These are phyloP conservation scores for Pythium plurisporium DNA, from an alignment of 352 stramenopile species.

Conservation along the genomic window DNA sequence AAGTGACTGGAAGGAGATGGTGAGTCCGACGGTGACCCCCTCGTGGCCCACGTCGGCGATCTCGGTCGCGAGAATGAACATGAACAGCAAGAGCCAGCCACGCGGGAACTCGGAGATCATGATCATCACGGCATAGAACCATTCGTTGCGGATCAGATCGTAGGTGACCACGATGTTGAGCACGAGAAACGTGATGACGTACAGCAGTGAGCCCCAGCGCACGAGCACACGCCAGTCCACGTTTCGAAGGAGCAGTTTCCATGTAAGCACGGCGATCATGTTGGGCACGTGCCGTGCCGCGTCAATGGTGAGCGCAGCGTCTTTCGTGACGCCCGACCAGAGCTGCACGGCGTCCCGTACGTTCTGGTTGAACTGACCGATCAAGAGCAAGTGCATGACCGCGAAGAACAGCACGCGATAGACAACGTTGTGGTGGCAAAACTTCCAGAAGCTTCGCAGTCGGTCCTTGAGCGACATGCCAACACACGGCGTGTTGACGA, in stretches of 20 bases:
- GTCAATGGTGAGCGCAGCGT: background rate
- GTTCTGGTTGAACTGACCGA: conserved; percentile 18
- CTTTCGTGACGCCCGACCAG: conserved; percentile 10
- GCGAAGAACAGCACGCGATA: conserved; percentile 19
- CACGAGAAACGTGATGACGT: conserved; percentile 3
- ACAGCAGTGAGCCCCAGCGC: conserved; percentile 9
- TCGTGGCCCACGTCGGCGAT: conserved; percentile 48
- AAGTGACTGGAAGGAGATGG: conserved; percentile 47
- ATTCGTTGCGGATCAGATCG: conserved; percentile 29
- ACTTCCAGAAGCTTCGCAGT: conserved; percentile 16
- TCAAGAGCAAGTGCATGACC: conserved; percentile 11
- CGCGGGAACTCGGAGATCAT: conserved; percentile 31
- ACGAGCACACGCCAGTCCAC: conserved; percentile 10
- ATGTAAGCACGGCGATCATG: conserved; percentile 5
- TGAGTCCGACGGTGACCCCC: conserved; percentile 43
- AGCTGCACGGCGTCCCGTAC: conserved; percentile 13
- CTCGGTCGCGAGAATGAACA: conserved; percentile 40
- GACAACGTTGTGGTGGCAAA: conserved; percentile 23
- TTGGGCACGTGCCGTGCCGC: background rate
- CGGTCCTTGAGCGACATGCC: conserved; percentile 3
- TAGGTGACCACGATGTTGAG: conserved; percentile 22
- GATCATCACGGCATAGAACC: conserved; percentile 34
- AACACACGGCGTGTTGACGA: conserved; percentile 4
- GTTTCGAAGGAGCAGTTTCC: conserved; percentile 11
- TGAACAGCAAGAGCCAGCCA: conserved; percentile 39